phyloP scores from a whole-genome alignment of 2,329 filamentous ascomycete species.

The Phaeosphaeria sp. region DNA sequence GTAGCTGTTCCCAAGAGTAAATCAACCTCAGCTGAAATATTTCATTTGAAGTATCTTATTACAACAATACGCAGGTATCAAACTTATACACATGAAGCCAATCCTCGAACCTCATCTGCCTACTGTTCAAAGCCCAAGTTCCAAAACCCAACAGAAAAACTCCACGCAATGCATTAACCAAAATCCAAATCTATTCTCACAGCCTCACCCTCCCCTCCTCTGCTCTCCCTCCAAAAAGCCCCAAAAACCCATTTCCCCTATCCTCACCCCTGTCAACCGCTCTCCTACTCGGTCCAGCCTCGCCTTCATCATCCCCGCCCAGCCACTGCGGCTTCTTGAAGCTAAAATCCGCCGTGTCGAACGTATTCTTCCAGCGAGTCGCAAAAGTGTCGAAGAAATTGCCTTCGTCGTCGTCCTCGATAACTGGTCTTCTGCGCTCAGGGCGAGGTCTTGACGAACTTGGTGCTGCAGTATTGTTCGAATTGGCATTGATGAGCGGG shows the following conservation, averaged over 20 bases:
- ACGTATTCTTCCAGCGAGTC: slow-evolving; percentile 87
- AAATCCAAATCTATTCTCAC: slow-evolving; percentile 10
- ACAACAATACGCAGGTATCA: neutral
- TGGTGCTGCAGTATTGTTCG: slow-evolving; percentile 12
- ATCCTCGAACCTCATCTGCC: too few relatives aligned
- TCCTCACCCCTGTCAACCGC: slow-evolving; percentile 13
- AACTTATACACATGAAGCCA: neutral
- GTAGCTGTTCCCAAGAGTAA: too few relatives aligned
- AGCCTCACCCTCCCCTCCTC: slow-evolving; percentile 45
- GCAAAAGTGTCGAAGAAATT: slow-evolving; percentile 85
- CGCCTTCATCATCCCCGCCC: slow-evolving; percentile 59
- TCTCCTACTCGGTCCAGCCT: slow-evolving; percentile 2
- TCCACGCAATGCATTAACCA: neutral
- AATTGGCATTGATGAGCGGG: neutral
- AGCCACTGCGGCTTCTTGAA: slow-evolving; percentile 79
- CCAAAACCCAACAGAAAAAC: neutral
- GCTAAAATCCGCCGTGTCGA: slow-evolving; percentile 70
- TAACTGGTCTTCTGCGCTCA: slow-evolving; percentile 28
- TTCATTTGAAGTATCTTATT: neutral
- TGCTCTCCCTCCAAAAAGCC: slow-evolving; percentile 41
- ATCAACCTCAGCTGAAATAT: too few relatives aligned
- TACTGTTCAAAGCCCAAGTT: too few relatives aligned
- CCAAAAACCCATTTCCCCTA: slow-evolving; percentile 27
- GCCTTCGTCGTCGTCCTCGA: slow-evolving; percentile 64
- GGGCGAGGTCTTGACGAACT: slow-evolving; percentile 14